phyloP scores from a whole-genome alignment of 2,329 filamentous ascomycete genomes.

The Teratosphaeria epicoccoides region DNA sequence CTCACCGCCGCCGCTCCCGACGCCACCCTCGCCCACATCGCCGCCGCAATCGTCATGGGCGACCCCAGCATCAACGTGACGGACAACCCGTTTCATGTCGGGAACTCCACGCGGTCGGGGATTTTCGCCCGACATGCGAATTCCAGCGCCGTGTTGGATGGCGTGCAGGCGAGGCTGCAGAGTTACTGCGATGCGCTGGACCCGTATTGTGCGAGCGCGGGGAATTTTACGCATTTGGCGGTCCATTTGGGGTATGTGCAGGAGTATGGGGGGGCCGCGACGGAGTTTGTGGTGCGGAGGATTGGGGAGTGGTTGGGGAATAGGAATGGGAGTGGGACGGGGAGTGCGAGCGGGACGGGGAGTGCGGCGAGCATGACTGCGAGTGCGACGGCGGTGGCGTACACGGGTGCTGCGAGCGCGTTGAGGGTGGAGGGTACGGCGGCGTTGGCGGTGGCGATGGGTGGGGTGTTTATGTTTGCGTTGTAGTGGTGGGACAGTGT shows the following conservation, averaged over 20 bases:
- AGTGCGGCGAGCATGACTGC: not conserved
- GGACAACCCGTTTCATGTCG: conserved; percentile 8
- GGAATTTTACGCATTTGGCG: conserved; percentile 35
- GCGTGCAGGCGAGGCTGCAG: conserved; percentile 31
- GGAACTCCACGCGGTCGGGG: not conserved
- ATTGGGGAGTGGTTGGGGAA: conserved; percentile 15
- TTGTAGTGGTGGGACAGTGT: not conserved
- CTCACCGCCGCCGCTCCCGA: conserved; percentile 36
- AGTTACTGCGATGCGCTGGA: conserved; percentile 56
- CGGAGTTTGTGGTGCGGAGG: conserved; percentile 48
- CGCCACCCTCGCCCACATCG: conserved; percentile 44
- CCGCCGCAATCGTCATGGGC: conserved; percentile 56
- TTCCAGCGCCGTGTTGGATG: not conserved
- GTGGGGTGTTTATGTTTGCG: not conserved
- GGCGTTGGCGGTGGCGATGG: not conserved
- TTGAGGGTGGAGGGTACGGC: not conserved
- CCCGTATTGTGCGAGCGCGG: conserved; percentile 57
- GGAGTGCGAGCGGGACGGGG: not conserved
- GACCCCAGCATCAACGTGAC: conserved; percentile 48
- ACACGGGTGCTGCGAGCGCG: not conserved
- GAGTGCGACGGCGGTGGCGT: not conserved
- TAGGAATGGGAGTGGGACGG: too few relatives aligned
- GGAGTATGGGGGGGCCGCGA: conserved; percentile 49
- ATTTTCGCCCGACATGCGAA: conserved; percentile 35
- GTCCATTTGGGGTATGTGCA: conserved; percentile 51